phyloP scores from a whole-genome alignment of 2,329 filamentous ascomycete genomes.

The Didymellaceae sp. region DNA sequence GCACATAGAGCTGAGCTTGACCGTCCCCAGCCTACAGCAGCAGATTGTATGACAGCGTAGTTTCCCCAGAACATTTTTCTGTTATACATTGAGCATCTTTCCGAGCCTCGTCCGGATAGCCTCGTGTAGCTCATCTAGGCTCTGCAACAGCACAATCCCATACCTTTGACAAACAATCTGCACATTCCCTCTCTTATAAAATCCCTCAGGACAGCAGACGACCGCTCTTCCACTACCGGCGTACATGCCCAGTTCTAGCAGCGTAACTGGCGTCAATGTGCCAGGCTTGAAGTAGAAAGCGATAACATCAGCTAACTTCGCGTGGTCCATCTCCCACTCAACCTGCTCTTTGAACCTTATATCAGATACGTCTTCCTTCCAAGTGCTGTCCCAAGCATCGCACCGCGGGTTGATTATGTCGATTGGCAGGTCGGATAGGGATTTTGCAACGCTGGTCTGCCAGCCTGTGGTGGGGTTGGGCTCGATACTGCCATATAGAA shows the following conservation, averaged over 20 bases:
- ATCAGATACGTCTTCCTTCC: constrained; percentile 61
- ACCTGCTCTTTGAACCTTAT: constrained; percentile 63
- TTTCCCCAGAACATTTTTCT: too few relatives aligned
- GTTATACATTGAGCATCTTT: constrained; percentile 4
- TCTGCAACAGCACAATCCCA: constrained; percentile 54
- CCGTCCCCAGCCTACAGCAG: too few relatives aligned
- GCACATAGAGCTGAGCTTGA: too few relatives aligned
- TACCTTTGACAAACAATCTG: constrained; percentile 60
- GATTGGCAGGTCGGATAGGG: constrained; percentile 53
- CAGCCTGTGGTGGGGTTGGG: constrained; percentile 52
- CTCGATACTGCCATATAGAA: constrained; percentile 65
- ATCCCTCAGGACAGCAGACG: constrained; percentile 61
- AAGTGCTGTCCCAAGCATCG: constrained; percentile 64
- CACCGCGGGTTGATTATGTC: constrained; percentile 65
- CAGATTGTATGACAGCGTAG: too few relatives aligned
- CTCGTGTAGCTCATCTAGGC: constrained; percentile 50
- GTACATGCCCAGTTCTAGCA: constrained; percentile 67
- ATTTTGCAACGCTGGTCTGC: constrained; percentile 55
- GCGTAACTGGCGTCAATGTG: constrained; percentile 61
- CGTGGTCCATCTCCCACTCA: constrained; percentile 67
- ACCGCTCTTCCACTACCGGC: constrained; percentile 54
- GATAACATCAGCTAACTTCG: constrained; percentile 61
- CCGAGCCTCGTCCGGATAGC: constrained; percentile 36
- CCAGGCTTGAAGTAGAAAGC: constrained; percentile 62
- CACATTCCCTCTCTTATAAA: constrained; percentile 67